A percentile compares a stretch with the other conserved stretches of the same genome.
Evolutionary conservation across 306 rosid genomes (phyloP).

Genomic region (Psophocarpus tetragonolobus): DNA sequence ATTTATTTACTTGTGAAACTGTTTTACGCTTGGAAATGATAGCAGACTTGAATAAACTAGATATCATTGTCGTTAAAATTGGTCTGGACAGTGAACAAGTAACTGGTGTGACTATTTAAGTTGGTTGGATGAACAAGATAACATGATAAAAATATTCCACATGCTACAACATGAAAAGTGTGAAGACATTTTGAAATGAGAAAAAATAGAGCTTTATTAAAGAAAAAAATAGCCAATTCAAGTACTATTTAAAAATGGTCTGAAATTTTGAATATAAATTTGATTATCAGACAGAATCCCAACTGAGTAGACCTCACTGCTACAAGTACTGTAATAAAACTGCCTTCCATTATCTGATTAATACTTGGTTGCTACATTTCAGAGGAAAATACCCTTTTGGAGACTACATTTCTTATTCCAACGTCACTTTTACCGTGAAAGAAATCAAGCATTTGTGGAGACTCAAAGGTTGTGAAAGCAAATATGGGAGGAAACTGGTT

Average conservation of each 20-base stretch:
- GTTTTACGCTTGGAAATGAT: not conserved
- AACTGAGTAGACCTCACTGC: not conserved
- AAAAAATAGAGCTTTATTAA: not conserved
- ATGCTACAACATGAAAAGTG: not conserved
- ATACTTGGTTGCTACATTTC: conserved; percentile 41
- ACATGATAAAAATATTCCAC: not conserved
- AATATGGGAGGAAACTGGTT: conserved; percentile 63
- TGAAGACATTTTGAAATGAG: not conserved
- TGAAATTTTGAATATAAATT: not conserved
- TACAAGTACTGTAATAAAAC: not conserved
- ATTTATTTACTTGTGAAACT: conserved; percentile 12
- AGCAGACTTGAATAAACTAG: not conserved
- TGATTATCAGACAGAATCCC: not conserved
- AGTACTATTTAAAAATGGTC: not conserved
- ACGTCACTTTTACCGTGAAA: conserved; percentile 77
- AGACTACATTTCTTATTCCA: conserved; percentile 79
- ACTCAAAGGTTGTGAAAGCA: conserved; percentile 67
- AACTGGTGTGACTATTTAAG: not conserved
- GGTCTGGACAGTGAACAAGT: not conserved
- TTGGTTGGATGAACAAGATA: not conserved
- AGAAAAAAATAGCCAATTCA: not conserved
- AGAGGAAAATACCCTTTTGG: conserved; percentile 86
- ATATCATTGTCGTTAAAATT: not conserved
- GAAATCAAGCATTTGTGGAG: conserved; percentile 98
- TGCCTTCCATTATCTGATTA: conserved; percentile 30